Conservation (phyloP, 768 basidiomycete species). For the Myochromella boudieri region DNA sequence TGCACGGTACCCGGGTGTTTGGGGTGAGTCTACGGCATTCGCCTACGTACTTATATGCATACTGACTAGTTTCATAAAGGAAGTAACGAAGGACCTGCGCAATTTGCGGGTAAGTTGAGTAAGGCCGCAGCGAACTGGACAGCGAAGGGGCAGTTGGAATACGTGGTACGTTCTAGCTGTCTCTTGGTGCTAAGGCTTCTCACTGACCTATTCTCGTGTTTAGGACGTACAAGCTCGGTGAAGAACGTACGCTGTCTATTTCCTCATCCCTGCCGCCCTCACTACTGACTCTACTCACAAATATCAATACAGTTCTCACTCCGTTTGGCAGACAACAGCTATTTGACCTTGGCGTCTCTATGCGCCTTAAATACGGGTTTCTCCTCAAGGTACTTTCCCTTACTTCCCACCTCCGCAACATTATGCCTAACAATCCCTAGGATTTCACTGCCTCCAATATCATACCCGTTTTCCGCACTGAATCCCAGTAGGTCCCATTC, state of each 20-base stretch:
- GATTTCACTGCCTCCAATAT: slow-evolving; percentile 60
- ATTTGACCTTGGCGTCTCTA: slow-evolving; percentile 75
- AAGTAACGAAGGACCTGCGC: slow-evolving; percentile 60
- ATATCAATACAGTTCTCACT: slow-evolving; percentile 60
- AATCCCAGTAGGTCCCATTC: slow-evolving; percentile 73
- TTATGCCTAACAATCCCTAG: slow-evolving; percentile 22
- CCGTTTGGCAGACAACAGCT: slow-evolving; percentile 88
- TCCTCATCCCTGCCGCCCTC: background rate
- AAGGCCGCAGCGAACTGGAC: slow-evolving; percentile 57
- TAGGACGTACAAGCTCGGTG: slow-evolving; percentile 89
- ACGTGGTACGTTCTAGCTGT: no score
- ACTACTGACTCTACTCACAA: no score
- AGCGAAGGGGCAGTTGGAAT: slow-evolving; percentile 62
- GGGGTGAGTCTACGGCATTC: slow-evolving; percentile 54
- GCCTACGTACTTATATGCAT: background rate
- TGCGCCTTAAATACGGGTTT: slow-evolving; percentile 78
- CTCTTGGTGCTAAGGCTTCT: background rate
- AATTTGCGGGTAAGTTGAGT: slow-evolving; percentile 56
- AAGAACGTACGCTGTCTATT: slow-evolving; percentile 55
- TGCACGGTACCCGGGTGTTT: slow-evolving; percentile 68
- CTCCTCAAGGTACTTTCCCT: slow-evolving; percentile 55
- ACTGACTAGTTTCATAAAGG: slow-evolving; percentile 33
- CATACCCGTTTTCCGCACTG: slow-evolving; percentile 78
- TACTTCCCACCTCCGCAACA: background rate
- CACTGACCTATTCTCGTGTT: slow-evolving; percentile 7